Evolutionary conservation across 352 stramenopile species (phyloP), one percentile per base, ranked within the genome.

Genomic region (Pilasporangium apinafurcum): DNA sequence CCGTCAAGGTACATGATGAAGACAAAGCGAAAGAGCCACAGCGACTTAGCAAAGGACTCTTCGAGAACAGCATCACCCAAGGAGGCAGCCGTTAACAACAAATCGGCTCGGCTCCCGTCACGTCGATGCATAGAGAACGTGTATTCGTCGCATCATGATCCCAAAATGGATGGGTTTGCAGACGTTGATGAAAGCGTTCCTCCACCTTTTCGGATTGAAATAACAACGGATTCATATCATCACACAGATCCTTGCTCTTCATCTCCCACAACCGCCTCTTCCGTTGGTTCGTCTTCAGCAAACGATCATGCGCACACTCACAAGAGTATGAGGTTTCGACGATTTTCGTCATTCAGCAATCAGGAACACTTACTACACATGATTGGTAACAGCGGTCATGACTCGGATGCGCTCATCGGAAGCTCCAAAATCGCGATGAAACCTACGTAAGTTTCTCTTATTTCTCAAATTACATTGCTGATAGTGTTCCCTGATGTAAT

Each of bases 1-100:
- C 80, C 77, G 16, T 92, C 80, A 6, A 64, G 80, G 13, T 88
- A 92, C 41, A 88, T 90, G 73, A 69, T 70, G 3, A 86, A 86
- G 25, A 50, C 54, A 2, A 76, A 69, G 25, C 72, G 56, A 12
- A 56, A 53, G 7, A 28, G 26, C 10, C 37, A 53, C n/a, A 37
- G 33, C 2, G n/a, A n/a, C n/a, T n/a, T n/a, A 6, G n/a, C 31
- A 25, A 16, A 3, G 5, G 4, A 16, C 18, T 14, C 6, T 2
- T 8, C 38, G 38, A 10, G 17, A 28, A 8, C 28, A 14, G n/a
- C 2, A n/a, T 20, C n/a, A 16, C 9, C 17, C 9, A 14, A 14
- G 26, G 4, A 16, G 14, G 10, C 13, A 6, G 3, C 2, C 21
- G n/a, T 1, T 22, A 36, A 2, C 9, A 44, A 27, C 8, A 24